A percentile compares a stretch with the other conserved stretches of the same genome.
Evolutionary conservation across 2,329 filamentous ascomycete genomes (phyloP).

Genomic region (Colletotrichum sp.): DNA sequence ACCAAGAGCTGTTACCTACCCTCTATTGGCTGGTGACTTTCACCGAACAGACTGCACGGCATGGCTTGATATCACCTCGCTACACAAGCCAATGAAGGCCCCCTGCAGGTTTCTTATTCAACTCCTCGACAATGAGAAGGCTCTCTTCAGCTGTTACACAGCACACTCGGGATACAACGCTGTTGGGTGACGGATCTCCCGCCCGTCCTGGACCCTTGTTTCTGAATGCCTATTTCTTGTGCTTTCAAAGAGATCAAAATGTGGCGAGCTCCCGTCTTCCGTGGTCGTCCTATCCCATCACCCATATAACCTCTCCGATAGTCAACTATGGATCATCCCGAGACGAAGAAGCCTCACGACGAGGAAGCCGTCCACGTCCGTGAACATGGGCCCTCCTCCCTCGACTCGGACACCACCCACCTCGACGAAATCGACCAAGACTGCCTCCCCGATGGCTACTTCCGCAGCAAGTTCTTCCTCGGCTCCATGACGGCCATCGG

Average conservation of each 20-base stretch:
- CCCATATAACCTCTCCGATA: background rate
- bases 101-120: background rate
- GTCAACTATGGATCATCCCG: background rate
- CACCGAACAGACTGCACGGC: background rate
- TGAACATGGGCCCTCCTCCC: background rate
- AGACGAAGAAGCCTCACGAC: slow-evolving; percentile 1
- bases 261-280: background rate
- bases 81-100: background rate
- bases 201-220: background rate
- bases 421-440: slow-evolving; percentile 25
- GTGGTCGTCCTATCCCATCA: background rate
- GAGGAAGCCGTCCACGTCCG: background rate
- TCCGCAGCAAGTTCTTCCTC: slow-evolving; percentile 30
- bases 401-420: background rate
- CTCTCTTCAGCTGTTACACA: background rate
- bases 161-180: background rate
- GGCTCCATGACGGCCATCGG: slow-evolving; percentile 29
- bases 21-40: background rate
- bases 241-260: background rate
- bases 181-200: background rate
- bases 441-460: slow-evolving; percentile 27
- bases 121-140: background rate
- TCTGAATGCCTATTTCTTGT: background rate
- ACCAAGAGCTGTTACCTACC: background rate
- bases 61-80: background rate